Evolutionary conservation across 768 basidiomycete genomes (phyloP).

Genomic region (Cyathus striatus): DNA sequence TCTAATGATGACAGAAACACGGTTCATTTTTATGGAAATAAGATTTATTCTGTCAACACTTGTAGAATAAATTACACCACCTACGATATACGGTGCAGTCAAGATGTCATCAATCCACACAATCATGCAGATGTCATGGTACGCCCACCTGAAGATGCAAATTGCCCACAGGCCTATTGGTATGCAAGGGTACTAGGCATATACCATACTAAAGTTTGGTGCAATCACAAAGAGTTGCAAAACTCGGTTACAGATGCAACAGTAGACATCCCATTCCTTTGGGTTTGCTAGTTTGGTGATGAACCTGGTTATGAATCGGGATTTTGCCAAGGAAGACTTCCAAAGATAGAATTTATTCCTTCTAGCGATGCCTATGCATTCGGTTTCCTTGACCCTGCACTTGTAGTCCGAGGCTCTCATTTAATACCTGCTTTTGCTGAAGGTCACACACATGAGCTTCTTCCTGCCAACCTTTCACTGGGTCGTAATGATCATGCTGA

Average conservation of each 20-base stretch:
- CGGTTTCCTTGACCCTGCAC: slow-evolving; percentile 37
- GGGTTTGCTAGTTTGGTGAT: slow-evolving; percentile 25
- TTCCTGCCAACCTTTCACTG: neutral
- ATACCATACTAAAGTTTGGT: slow-evolving; percentile 19
- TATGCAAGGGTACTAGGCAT: slow-evolving; percentile 25
- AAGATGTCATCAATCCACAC: slow-evolving; percentile 32
- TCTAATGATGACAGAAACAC: slow-evolving; percentile 8
- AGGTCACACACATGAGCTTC: slow-evolving; percentile 6
- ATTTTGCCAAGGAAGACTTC: slow-evolving; percentile 20
- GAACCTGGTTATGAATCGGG: slow-evolving; percentile 19
- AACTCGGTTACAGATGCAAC: too few species aligned
- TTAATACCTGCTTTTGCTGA: slow-evolving; percentile 30
- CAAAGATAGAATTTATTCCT: slow-evolving; percentile 31
- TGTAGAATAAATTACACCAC: slow-evolving; percentile 33
- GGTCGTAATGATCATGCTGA: too few species aligned
- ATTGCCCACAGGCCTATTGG: slow-evolving; percentile 17
- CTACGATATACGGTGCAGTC: slow-evolving; percentile 31
- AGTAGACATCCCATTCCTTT: slow-evolving; percentile 30
- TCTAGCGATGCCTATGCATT: slow-evolving; percentile 23
- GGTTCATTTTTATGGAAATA: slow-evolving; percentile 9
- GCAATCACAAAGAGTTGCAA: too few species aligned
- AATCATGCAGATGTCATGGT: slow-evolving; percentile 27
- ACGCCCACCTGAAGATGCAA: slow-evolving; percentile 9
- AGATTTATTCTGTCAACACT: slow-evolving; percentile 20
- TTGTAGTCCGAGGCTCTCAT: slow-evolving; percentile 30